Conservation (phyloP, 2,329 filamentous ascomycete genomes). For the Aaosphaeria pasadenensis region DNA sequence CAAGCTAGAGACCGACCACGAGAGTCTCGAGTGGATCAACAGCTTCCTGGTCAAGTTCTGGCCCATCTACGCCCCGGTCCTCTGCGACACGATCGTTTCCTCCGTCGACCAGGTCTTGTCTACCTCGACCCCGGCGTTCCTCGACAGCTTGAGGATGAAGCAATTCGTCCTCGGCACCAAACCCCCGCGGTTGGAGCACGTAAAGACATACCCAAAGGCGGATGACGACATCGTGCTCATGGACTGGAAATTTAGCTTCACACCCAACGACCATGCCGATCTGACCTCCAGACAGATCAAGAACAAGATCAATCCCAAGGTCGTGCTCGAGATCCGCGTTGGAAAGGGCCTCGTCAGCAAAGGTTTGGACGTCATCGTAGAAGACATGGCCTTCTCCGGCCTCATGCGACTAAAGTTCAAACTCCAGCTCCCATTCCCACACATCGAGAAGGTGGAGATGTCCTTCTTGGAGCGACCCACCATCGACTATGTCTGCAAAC, state of each 20-base stretch:
- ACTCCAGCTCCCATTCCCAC: conserved; percentile 91
- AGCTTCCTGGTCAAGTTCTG: conserved; percentile 98
- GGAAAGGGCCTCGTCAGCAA: conserved; percentile 98
- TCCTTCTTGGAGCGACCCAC: conserved; percentile 86
- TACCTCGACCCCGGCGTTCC: conserved; percentile 83
- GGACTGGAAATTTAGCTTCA: conserved; percentile 99
- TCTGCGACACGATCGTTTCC: conserved; percentile 87
- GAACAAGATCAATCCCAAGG: conserved; percentile 95
- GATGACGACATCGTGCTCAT: conserved; percentile 95
- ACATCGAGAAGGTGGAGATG: conserved; percentile 91
- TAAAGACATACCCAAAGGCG: conserved; percentile 95
- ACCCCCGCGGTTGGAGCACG: conserved; percentile 92
- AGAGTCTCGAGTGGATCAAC: conserved; percentile 98
- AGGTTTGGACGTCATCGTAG: conserved; percentile 93
- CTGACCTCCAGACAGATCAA: conserved; percentile 86
- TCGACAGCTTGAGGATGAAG: conserved; percentile 91
- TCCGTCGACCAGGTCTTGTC: conserved; percentile 96
- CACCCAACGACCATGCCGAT: conserved; percentile 88
- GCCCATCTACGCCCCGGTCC: conserved; percentile 95
- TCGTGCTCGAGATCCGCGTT: conserved; percentile 90
- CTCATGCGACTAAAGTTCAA: conserved; percentile 98
- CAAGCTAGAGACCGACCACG: conserved; percentile 82
- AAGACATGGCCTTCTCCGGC: conserved; percentile 94
- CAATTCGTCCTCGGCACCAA: conserved; percentile 93
- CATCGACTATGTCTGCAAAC: conserved; percentile 98